Evolutionary conservation across 805 yeast genomes (phyloP), one percentile per base, ranked within the genome.

Genomic region (Candida nemodendra): DNA sequence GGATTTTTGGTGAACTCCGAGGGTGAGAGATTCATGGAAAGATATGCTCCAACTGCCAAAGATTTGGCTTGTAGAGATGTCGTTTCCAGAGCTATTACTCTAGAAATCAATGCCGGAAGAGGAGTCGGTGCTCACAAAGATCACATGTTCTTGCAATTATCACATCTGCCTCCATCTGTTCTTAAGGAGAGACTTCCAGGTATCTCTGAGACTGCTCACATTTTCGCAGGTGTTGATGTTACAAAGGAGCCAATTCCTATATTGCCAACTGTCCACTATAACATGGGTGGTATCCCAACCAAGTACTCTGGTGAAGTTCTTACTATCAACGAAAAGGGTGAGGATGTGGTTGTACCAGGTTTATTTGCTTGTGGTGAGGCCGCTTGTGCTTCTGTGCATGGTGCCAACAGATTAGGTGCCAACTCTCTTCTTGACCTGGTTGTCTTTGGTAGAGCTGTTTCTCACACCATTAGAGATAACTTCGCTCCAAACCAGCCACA

Each of bases 211-310:
- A 91, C 99, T 43, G 98, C 99, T 31, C 84, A 89, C 51, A 91
- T 91, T 67, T 91, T 91, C 61, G 98, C 99, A 33, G 99, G 99
- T 76, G 99, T 91, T 50, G 99, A 91, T 69, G 98, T 91, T 51
- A 93, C 99, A 43, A 93, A 93, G 74, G 97, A 91, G 72, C 99
- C 99, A 61, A 93, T 93, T 65, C 99, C 98, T 56, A 90, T 91
- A 56, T 69, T 93, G 55, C 99, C 99, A 56, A 91, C 99, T 51
- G 99, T 93, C 45, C 99, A 91, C 71, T 91, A 93, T 76, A 91
- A 91, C 71, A 91, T 91, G 99, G 99, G 99, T 69, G 98, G 98
- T 81, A 87, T 91, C 52, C 99, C 99, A 66, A 93, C 99, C 52
- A 87, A 84, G 67, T 93, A 88, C 84, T 85, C 83, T 51, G 99